Evolutionary conservation across 2,329 filamentous ascomycete species (phyloP).

Genomic region (Ambrosiella cleistominuta): DNA sequence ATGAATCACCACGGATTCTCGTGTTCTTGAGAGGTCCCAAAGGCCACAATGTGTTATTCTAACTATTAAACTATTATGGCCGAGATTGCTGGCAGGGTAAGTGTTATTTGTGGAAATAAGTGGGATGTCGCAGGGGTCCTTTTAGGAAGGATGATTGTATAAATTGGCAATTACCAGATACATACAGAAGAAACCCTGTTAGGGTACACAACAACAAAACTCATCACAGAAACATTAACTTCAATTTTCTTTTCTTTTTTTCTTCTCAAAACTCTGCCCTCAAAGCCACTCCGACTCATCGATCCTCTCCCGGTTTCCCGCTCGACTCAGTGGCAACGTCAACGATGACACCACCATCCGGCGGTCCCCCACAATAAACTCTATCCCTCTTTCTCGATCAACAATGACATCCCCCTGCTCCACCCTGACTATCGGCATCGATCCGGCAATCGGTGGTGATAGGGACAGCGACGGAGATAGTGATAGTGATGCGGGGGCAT

Average conservation of each 20-base stretch:
- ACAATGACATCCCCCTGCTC: not conserved
- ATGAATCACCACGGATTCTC: conserved; percentile 12
- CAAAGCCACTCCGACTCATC: not conserved
- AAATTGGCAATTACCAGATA: not conserved
- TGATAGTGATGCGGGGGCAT: not conserved
- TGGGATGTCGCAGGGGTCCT: not conserved
- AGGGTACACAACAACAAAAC: not conserved
- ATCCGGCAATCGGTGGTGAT: no score
- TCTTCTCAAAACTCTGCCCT: not conserved
- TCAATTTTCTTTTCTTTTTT: no score
- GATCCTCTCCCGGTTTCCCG: not conserved
- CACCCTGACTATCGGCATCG: no score
- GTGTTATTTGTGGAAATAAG: not conserved
- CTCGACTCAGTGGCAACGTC: not conserved
- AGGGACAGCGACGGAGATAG: not conserved
- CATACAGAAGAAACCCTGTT: not conserved
- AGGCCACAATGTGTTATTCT: conserved; percentile 11
- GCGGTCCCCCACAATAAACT: not conserved
- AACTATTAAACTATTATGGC: conserved; percentile 12
- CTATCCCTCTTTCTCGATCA: not conserved
- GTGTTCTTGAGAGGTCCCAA: not conserved
- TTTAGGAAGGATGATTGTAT: not conserved
- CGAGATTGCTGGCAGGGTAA: not conserved
- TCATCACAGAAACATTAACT: not conserved
- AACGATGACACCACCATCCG: not conserved